phyloP scores from a whole-genome alignment of 805 yeast species.

The Ogataea sp. region DNA sequence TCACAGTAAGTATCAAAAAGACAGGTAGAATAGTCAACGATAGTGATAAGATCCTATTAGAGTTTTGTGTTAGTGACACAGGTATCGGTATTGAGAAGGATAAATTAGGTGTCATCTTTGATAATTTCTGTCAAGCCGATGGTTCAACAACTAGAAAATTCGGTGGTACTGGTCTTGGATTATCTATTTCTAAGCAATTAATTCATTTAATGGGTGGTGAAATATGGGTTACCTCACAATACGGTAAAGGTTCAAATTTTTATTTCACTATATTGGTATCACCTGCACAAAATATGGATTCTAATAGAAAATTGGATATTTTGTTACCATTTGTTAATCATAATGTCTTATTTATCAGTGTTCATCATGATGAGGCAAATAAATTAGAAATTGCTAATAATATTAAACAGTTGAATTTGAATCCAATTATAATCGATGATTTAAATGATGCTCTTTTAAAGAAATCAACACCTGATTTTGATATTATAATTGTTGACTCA shows the following conservation, averaged over 20 bases:
- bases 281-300: slow-evolving; percentile 55
- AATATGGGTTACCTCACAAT: slow-evolving; percentile 80
- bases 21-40: slow-evolving; percentile 26
- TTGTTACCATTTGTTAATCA: slow-evolving; percentile 67
- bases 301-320: slow-evolving; percentile 58
- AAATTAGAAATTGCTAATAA: slow-evolving; percentile 42
- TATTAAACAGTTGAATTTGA: slow-evolving; percentile 47
- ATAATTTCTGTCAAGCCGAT: slow-evolving; percentile 88
- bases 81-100: slow-evolving; percentile 88
- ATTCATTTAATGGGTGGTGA: slow-evolving; percentile 92
- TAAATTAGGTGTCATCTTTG: slow-evolving; percentile 77
- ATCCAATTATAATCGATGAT: slow-evolving; percentile 47
- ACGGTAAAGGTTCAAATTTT: slow-evolving; percentile 77
- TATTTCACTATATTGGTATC: slow-evolving; percentile 76
- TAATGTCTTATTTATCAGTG: slow-evolving; percentile 61
- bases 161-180: slow-evolving; percentile 89
- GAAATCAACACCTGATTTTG: slow-evolving; percentile 51
- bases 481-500: slow-evolving; percentile 76
- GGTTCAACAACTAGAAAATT: slow-evolving; percentile 89
- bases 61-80: slow-evolving; percentile 83
- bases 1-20: slow-evolving; percentile 64
- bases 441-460: slow-evolving; percentile 50
- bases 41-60: slow-evolving; percentile 50
- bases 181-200: slow-evolving; percentile 79
- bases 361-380: slow-evolving; percentile 41